phyloP scores from a whole-genome alignment of 305 asterid species.

The Fraxinus velutina region DNA sequence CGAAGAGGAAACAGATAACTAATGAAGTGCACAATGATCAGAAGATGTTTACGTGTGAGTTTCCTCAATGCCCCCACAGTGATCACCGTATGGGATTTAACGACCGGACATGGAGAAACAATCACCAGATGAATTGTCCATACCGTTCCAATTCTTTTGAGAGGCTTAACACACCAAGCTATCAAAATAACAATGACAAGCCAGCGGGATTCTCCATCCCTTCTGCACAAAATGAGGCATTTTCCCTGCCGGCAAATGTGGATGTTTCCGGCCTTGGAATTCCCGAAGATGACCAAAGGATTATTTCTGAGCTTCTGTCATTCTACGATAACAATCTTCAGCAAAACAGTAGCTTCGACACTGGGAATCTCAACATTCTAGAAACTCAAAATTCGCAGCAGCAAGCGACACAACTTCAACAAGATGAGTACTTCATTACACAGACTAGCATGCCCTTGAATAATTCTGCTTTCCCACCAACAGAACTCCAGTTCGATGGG shows the following conservation, averaged over 20 bases:
- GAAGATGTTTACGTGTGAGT: conserved; percentile 49
- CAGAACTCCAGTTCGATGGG: conserved; percentile 37
- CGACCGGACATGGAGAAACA: conserved; percentile 51
- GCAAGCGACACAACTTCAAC: conserved; percentile 28
- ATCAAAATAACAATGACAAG: conserved; percentile 27
- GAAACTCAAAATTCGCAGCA: conserved; percentile 34
- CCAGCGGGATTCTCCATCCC: conserved; percentile 23
- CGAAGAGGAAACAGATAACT: conserved; percentile 40
- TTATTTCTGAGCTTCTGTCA: conserved; percentile 46
- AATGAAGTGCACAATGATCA: conserved; percentile 29
- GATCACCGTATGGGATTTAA: conserved; percentile 42
- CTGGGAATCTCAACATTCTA: conserved; percentile 33
- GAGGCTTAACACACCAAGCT: conserved; percentile 16
- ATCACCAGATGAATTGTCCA: conserved; percentile 52
- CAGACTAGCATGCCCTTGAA: conserved; percentile 28
- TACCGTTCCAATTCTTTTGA: conserved; percentile 33
- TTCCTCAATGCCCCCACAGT: conserved; percentile 52
- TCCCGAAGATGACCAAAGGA: conserved; percentile 54
- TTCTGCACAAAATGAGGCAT: conserved; percentile 10
- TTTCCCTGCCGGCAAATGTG: conserved; percentile 19
- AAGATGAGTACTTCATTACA: conserved; percentile 25
- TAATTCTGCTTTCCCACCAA: conserved; percentile 25
- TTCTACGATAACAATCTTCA: conserved; percentile 40
- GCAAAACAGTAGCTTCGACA: conserved; percentile 28
- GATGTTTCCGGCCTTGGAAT: conserved; percentile 40